Evolutionary conservation across 225 moss, liverwort and hornwort species (phyloP).

Genomic region (Polytrichum commune): DNA sequence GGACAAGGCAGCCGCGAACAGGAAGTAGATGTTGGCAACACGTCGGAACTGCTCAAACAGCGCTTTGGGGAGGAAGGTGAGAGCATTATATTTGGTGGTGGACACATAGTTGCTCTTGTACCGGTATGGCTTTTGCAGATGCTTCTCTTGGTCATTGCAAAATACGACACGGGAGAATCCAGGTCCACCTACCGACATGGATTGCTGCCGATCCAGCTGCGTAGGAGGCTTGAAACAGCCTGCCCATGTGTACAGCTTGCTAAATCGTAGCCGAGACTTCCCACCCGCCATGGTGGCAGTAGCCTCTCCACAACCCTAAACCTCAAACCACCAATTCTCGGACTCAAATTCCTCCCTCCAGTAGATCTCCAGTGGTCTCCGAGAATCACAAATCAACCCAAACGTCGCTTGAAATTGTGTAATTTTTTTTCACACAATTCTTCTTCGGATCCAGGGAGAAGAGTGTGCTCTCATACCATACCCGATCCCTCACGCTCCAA

Average conservation of each 20-base stretch:
- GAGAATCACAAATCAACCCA: neutral
- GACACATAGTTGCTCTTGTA: slow-evolving; percentile 94
- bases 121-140: slow-evolving; percentile 66
- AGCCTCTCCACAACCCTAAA: slow-evolving; percentile 35
- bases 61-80: slow-evolving; percentile 88
- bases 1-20: slow-evolving; percentile 72
- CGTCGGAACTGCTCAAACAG: slow-evolving; percentile 97
- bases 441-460: neutral
- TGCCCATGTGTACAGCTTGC: slow-evolving; percentile 92
- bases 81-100: slow-evolving; percentile 81
- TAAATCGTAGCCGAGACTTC: slow-evolving; percentile 74
- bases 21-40: slow-evolving; percentile 94
- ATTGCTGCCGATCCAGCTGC: slow-evolving; percentile 54
- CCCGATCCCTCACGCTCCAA: neutral
- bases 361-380: neutral
- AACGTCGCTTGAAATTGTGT: too few relatives aligned
- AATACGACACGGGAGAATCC: slow-evolving; percentile 94
- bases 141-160: slow-evolving; percentile 74
- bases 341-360: neutral
- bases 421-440: too few relatives aligned
- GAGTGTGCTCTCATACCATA: neutral
- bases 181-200: slow-evolving; percentile 70
- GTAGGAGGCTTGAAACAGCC: slow-evolving; percentile 56
- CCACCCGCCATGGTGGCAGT: slow-evolving; percentile 39
- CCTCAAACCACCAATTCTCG: slow-evolving; percentile 1